Percentiles rank a stretch among this genome's conserved stretches.
phyloP scores from a whole-genome alignment of 345 rosid species.

The Melaleuca quinquenervia region DNA sequence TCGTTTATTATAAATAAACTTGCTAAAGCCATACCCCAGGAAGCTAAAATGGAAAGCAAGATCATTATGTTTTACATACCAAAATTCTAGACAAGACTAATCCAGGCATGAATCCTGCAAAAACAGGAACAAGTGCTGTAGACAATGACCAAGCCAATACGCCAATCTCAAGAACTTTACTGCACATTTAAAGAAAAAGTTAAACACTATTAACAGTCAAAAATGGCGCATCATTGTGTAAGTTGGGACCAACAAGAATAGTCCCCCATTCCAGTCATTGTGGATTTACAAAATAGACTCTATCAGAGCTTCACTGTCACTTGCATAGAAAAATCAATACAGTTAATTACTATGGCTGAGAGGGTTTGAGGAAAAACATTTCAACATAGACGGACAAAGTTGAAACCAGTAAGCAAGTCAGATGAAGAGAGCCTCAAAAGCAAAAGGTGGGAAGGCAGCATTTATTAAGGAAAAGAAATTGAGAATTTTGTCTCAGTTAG shows the following conservation, averaged over 20 bases:
- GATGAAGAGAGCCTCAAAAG: neutral
- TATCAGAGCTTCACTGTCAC: neutral
- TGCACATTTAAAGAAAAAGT: constrained; percentile 17
- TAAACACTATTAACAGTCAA: neutral
- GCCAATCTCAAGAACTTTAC: constrained; percentile 77
- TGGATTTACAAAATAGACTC: neutral
- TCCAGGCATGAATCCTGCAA: constrained; percentile 94
- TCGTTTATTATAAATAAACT: neutral
- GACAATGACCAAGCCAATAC: constrained; percentile 85
- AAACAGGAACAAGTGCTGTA: constrained; percentile 69
- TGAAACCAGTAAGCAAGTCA: neutral
- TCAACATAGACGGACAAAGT: neutral
- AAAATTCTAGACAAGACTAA: constrained; percentile 61
- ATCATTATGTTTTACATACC: constrained; percentile 26
- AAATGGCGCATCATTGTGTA: neutral
- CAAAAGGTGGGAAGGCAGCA: neutral
- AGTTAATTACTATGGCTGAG: neutral
- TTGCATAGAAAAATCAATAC: neutral
- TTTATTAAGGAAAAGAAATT: neutral
- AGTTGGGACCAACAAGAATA: neutral
- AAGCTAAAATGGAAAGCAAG: neutral
- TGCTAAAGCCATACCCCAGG: neutral
- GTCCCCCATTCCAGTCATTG: neutral
- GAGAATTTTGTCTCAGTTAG: neutral
- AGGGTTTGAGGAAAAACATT: neutral